phyloP scores from a whole-genome alignment of 2,329 filamentous ascomycete species.

The Ophiostoma pallidulum region DNA sequence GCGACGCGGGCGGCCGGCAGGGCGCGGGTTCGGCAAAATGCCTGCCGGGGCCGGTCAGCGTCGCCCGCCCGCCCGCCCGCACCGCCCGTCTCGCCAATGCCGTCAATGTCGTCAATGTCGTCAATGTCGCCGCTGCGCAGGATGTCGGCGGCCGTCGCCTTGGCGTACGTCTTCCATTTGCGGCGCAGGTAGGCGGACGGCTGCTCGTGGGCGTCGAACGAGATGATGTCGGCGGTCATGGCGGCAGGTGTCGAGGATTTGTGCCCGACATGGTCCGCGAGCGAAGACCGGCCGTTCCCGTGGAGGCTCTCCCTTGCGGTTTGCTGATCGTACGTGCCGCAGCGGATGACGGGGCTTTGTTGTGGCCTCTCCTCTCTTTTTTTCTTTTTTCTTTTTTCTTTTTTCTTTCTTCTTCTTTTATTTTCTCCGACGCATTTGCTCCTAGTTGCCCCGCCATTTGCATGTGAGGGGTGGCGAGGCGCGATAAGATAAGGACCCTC shows the following conservation, averaged over 20 bases:
- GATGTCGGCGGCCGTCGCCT: constrained; percentile 44
- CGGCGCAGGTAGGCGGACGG: constrained; percentile 61
- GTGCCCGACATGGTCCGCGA: too few species aligned
- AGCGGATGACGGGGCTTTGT: too few species aligned
- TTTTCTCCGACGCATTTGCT: neutral
- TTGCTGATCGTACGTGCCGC: too few species aligned
- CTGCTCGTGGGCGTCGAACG: constrained; percentile 66
- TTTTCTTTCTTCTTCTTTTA: neutral
- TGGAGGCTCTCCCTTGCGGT: neutral
- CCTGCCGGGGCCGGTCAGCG: too few species aligned
- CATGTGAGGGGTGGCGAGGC: neutral
- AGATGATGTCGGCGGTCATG: constrained; percentile 35
- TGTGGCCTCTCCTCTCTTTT: neutral
- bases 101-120: constrained; percentile 33
- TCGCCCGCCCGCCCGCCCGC: neutral
- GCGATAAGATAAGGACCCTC: constrained; percentile 7
- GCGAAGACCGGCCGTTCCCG: neutral
- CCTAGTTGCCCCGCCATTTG: constrained; percentile 10
- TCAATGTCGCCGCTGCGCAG: constrained; percentile 46
- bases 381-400: neutral
- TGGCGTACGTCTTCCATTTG: constrained; percentile 67
- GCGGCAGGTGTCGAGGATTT: neutral
- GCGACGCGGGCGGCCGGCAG: constrained; percentile 35
- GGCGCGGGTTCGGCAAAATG: constrained; percentile 35
- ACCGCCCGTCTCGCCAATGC: neutral